Percentiles rank a stretch among this genome's conserved stretches.
These are phyloP conservation scores for Calocera viscosa DNA, from an alignment of 768 basidiomycete genomes.

Conservation along the genomic window DNA sequence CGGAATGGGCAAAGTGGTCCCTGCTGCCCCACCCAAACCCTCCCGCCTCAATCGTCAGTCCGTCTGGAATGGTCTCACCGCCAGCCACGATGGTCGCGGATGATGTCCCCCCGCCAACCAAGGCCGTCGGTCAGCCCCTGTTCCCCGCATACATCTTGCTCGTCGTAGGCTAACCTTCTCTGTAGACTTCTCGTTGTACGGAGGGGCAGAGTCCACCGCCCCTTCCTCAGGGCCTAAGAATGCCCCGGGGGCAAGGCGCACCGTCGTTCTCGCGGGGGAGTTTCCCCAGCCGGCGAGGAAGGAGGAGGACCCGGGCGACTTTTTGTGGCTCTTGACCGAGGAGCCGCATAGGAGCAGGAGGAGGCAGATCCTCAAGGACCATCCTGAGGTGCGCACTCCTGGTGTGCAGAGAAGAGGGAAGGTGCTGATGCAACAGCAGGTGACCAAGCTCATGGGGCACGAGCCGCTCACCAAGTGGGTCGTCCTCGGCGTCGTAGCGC, in stretches of 20 bases:
- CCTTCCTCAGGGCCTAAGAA: constrained; percentile 25
- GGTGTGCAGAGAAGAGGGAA: not conserved
- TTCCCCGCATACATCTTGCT: no score
- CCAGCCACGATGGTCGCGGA: no score
- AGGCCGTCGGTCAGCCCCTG: no score
- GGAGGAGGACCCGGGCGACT: constrained; percentile 60
- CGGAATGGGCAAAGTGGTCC: not conserved
- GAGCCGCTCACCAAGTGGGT: constrained; percentile 86
- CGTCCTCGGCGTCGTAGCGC: constrained; percentile 64
- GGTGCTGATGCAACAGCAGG: constrained; percentile 35
- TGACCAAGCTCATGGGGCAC: constrained; percentile 92
- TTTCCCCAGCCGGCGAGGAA: constrained; percentile 24
- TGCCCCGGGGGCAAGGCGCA: constrained; percentile 31
- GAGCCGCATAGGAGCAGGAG: constrained; percentile 88
- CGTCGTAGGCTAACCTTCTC: no score
- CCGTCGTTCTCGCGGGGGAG: constrained; percentile 27
- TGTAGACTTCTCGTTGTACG: constrained; percentile 28
- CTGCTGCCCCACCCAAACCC: not conserved
- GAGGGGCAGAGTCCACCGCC: constrained; percentile 68
- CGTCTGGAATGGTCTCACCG: no score
- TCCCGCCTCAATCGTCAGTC: no score
- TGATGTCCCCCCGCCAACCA: no score
- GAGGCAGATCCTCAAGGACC: constrained; percentile 81
- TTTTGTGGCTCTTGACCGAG: constrained; percentile 95
- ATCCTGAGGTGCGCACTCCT: constrained; percentile 58